These are phyloP conservation scores for Tetracladium setigerum DNA, from an alignment of 495 filamentous ascomycete genomes.

Conservation along the genomic window DNA sequence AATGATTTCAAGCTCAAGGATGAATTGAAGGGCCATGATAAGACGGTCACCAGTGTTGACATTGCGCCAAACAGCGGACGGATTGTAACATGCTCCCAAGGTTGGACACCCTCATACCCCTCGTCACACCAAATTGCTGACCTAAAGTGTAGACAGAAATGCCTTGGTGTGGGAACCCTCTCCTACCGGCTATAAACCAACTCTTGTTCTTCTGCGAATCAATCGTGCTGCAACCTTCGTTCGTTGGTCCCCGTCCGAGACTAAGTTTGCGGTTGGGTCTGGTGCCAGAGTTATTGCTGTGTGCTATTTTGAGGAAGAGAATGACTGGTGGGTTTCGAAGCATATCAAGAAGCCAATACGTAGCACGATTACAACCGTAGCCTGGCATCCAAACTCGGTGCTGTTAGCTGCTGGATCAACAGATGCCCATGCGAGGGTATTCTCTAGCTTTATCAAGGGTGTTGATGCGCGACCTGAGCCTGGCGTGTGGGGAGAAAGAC, in stretches of 20 bases:
- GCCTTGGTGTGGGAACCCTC: constrained; percentile 97
- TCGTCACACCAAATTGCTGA: neutral
- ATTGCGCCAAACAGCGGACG: constrained; percentile 84
- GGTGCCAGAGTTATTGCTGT: constrained; percentile 94
- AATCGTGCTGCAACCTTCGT: constrained; percentile 96
- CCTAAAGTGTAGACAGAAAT: constrained; percentile 69
- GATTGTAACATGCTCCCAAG: constrained; percentile 97
- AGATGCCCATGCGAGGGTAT: constrained; percentile 94
- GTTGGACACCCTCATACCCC: constrained; percentile 32
- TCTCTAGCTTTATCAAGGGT: constrained; percentile 94
- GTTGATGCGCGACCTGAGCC: constrained; percentile 82
- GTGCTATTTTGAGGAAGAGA: constrained; percentile 98
- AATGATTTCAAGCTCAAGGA: constrained; percentile 77
- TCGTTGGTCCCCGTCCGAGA: constrained; percentile 93
- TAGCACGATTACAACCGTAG: constrained; percentile 86
- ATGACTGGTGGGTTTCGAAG: constrained; percentile 99
- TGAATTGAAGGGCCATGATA: constrained; percentile 93
- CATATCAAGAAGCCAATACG: constrained; percentile 97
- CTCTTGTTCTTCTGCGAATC: constrained; percentile 92
- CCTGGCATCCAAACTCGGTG: constrained; percentile 96
- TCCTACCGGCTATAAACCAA: constrained; percentile 88
- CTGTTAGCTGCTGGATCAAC: constrained; percentile 90
- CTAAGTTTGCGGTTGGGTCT: constrained; percentile 95
- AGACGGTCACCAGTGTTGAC: constrained; percentile 91
- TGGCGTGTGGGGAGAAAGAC: constrained; percentile 84